Evolutionary conservation across 2,329 filamentous ascomycete species (phyloP).

Genomic region (Cytospora piceicola): DNA sequence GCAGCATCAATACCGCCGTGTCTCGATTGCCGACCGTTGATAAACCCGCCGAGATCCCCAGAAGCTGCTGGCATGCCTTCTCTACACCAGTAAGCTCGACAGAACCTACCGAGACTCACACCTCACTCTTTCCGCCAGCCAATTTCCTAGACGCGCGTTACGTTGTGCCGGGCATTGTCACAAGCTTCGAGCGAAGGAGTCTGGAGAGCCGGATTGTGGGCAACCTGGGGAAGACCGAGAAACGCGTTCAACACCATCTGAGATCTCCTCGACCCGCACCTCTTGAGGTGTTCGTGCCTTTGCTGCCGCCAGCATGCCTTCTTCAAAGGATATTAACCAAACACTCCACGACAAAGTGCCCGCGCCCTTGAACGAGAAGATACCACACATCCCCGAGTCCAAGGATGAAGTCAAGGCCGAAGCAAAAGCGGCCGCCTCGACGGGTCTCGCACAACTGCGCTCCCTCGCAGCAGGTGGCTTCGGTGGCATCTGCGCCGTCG

Average conservation of each 20-base stretch:
- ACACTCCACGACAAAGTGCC: slow-evolving; percentile 41
- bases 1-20: neutral
- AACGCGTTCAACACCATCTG: neutral
- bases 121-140: neutral
- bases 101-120: neutral
- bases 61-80: neutral
- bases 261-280: neutral
- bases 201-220: neutral
- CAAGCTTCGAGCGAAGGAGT: neutral
- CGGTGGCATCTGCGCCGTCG: slow-evolving; percentile 88
- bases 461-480: slow-evolving; percentile 90
- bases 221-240: neutral
- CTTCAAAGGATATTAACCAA: slow-evolving; percentile 37
- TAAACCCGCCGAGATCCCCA: neutral
- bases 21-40: neutral
- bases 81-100: neutral
- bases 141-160: neutral
- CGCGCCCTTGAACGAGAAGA: slow-evolving; percentile 42
- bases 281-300: neutral
- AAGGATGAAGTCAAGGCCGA: slow-evolving; percentile 51
- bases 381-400: slow-evolving; percentile 50
- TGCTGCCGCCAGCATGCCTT: slow-evolving; percentile 36
- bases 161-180: neutral
- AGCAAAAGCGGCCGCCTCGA: slow-evolving; percentile 45
- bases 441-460: slow-evolving; percentile 62